Base-by-base conservation (phyloP, 345 rosid genomes). In the Sisymbrium altissimum region DNA sequence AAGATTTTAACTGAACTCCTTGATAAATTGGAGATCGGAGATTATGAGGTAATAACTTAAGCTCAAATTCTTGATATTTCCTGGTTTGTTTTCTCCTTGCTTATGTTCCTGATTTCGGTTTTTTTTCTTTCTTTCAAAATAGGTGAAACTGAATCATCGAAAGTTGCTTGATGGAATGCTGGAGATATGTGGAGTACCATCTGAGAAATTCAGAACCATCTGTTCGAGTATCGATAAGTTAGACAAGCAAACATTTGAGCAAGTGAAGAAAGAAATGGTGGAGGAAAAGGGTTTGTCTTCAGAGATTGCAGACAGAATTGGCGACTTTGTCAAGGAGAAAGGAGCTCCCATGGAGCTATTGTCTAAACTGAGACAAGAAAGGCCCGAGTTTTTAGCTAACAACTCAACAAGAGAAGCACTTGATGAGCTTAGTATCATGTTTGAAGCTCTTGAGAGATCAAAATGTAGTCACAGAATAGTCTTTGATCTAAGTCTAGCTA, bases 401-500 rank as follows among this genome's bases (percentile, higher is more conserved):
- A 64, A 71, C 44, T 83, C 89, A 73, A 78, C 99, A 40, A 81
- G 64, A 48, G 78, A 78, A 66, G 98, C 99, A 46, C 76, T 95
- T 79, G 81, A 86, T 43, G 98, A 92, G 64, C 76, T 95, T 81
- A 83, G 78, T 53, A 81, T 92, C 79, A 56, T 95, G 80, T 95
- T 95, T 84, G 87, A 87, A 73, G 96, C 97, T 78, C 83, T 95
- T 11, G 91, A 87, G 10, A 88, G 76, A 80, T 83, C 99, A 50
- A 84, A 86, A 76, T 87, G 97, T 74, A 84, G 82, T 64, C 71
- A 85, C 76, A 92, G 81, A 80, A 86, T 95, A 68, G 89, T 90
- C 70, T 95, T 95, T 80, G 99, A 95, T 78, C 84, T 95, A 74
- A 95, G 99, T 77, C 92, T 95, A 62, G 99, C 98, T 50, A 87